Base-by-base conservation (phyloP, 805 yeast genomes). In the Ogataea chonburiensis region DNA sequence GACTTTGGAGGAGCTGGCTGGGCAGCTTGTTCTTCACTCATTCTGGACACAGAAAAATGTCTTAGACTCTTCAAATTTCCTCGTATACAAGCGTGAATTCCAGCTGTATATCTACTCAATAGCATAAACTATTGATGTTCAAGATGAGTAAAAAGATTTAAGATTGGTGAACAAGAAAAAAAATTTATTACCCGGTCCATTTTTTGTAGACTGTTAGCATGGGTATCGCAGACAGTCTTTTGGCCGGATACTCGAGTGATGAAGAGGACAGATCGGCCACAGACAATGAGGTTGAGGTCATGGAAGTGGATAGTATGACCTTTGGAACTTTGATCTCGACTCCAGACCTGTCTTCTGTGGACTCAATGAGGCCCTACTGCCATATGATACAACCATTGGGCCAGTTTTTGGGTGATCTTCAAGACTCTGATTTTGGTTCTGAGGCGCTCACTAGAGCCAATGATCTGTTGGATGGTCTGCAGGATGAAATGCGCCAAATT, bases 361-460 rank as follows among this genome's bases (percentile, higher is more conserved):
- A 31, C 16, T 37, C 55, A 59, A 18, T 52, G 28, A 9, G 49
- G 56, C 9, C 35, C 47, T 26, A 55, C 55, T 28, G 66, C 58
- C 4, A 48, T 37, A 32, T 56, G 53, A 13, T 55, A 39, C 43
- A 50, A 18, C 33, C 33, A n/a, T 17, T 52, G 2, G 49, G 56
- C 20, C 37, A 55, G 5, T 37, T 48, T 5, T 40, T 46, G 2
- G 56, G 46, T 24, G 47, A 58, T 15, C 50, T 60, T 22, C 48
- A 45, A 2, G 43, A 50, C 23, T 54, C 53, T 23, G 52, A 57
- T 17, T 63, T 61, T 7, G 79, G 78, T 46, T 68, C 71, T 46
- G 56, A 63, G n/a, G 70, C 82, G 18, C 58, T 85, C 8, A 61
- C 73, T 5, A 57, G 59, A 10, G 70, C 80, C 6, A 83, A 81